Conservation (phyloP, 768 basidiomycete genomes). For the Termitomyces bulborhizus region DNA sequence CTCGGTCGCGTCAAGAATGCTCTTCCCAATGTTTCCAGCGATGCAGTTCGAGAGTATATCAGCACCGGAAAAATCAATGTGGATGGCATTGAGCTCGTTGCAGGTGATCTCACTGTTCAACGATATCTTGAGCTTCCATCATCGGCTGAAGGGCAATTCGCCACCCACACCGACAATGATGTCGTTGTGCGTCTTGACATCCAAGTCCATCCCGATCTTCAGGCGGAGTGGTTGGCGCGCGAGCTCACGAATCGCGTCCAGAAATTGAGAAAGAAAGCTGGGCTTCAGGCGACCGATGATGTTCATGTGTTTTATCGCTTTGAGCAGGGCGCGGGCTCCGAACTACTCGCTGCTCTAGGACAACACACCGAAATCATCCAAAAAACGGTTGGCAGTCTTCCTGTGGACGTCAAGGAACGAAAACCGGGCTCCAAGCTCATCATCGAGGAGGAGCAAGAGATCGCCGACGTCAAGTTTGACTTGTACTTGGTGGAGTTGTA, state of each 20-base stretch:
- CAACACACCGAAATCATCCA: constrained; percentile 65
- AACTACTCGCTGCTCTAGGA: constrained; percentile 56
- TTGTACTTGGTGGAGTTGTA: constrained; percentile 59
- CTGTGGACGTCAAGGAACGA: constrained; percentile 50
- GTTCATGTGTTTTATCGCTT: constrained; percentile 84
- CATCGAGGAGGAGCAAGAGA: constrained; percentile 84
- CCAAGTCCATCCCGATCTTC: constrained; percentile 79
- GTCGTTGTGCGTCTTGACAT: constrained; percentile 93
- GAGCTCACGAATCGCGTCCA: constrained; percentile 92
- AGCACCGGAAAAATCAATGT: constrained; percentile 72
- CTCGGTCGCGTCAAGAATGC: constrained; percentile 84
- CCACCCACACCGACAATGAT: constrained; percentile 88
- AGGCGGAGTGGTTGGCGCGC: constrained; percentile 82
- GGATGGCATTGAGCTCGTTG: constrained; percentile 83
- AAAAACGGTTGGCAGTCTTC: constrained; percentile 70
- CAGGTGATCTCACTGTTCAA: constrained; percentile 88
- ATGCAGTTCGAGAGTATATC: constrained; percentile 74
- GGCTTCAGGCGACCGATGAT: constrained; percentile 92
- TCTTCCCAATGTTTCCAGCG: constrained; percentile 74
- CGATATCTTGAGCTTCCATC: constrained; percentile 82
- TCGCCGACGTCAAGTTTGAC: constrained; percentile 72
- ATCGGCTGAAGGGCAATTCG: constrained; percentile 53
- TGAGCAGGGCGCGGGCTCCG: constrained; percentile 59
- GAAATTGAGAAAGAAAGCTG: constrained; percentile 92
- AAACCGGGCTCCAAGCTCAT: constrained; percentile 45